These are phyloP conservation scores for Penicillium sp. DNA, from an alignment of 2,329 filamentous ascomycete genomes.

Conservation along the genomic window DNA sequence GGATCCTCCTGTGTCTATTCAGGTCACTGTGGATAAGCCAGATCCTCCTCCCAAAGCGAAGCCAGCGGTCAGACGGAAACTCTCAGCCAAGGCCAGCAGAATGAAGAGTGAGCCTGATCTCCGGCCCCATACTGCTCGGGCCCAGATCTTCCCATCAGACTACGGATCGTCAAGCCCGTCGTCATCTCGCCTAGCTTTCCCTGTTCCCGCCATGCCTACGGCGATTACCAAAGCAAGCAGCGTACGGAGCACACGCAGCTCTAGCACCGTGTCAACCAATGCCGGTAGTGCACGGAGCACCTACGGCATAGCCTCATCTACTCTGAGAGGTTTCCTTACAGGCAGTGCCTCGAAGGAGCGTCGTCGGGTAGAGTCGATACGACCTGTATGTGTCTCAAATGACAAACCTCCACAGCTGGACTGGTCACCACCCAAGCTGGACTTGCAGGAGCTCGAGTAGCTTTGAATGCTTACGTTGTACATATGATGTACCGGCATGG, in stretches of 20 bases:
- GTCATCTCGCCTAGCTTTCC: slow-evolving; percentile 29
- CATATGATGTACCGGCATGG: slow-evolving; percentile 7
- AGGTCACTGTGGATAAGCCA: slow-evolving; percentile 12
- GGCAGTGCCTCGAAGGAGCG: slow-evolving; percentile 31
- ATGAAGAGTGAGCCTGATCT: slow-evolving; percentile 20
- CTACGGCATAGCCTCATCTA: slow-evolving; percentile 37
- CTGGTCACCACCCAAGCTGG: slow-evolving; percentile 39
- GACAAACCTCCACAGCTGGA: slow-evolving; percentile 37
- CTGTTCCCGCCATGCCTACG: slow-evolving; percentile 32
- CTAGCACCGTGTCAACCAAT: slow-evolving; percentile 36
- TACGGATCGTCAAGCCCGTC: slow-evolving; percentile 21
- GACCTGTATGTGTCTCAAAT: slow-evolving; percentile 31
- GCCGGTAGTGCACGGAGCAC: slow-evolving; percentile 37
- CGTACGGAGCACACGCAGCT: slow-evolving; percentile 39
- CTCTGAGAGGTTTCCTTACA: slow-evolving; percentile 36
- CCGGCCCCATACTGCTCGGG: slow-evolving; percentile 29
- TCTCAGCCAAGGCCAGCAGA: slow-evolving; percentile 15
- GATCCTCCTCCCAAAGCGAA: slow-evolving; percentile 14
- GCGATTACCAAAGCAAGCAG: slow-evolving; percentile 31
- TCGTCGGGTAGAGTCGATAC: slow-evolving; percentile 29
- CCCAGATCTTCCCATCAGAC: slow-evolving; percentile 24
- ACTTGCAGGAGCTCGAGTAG: slow-evolving; percentile 32
- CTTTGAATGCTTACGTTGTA: not conserved
- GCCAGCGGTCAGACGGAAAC: slow-evolving; percentile 4
- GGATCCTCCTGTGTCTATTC: slow-evolving; percentile 10